phyloP scores from a whole-genome alignment of 306 rosid species.

The Cyamopsis tetragonoloba region DNA sequence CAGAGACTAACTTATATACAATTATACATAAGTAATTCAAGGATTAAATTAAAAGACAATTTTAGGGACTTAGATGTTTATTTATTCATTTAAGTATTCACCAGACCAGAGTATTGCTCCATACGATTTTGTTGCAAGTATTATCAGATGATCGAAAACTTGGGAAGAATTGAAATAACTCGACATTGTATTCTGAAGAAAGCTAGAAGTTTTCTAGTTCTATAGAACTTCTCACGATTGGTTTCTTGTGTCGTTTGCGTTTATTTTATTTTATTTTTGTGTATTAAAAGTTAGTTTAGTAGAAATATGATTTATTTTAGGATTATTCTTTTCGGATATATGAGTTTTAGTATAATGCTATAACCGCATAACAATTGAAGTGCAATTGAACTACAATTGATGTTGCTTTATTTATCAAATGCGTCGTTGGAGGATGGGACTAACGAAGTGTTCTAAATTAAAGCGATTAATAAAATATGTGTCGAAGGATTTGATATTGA shows the following conservation, averaged over 20 bases:
- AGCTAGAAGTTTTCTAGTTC: background rate
- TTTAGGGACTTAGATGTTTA: background rate
- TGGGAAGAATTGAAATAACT: constrained; percentile 1
- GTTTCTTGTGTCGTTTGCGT: no score
- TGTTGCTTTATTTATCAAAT: background rate
- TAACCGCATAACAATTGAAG: no score
- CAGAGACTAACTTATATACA: background rate
- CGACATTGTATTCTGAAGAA: background rate
- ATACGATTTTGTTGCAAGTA: background rate
- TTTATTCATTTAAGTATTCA: background rate
- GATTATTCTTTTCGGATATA: background rate
- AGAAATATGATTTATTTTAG: background rate
- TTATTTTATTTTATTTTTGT: no score
- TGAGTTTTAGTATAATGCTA: no score
- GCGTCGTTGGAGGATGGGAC: background rate
- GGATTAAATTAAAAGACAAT: background rate
- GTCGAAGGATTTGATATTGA: no score
- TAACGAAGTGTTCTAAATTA: no score
- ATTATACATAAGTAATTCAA: background rate
- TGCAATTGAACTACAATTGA: background rate
- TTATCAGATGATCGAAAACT: background rate
- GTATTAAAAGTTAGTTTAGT: background rate
- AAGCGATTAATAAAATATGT: no score
- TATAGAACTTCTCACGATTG: background rate
- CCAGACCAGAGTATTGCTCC: background rate